Conservation (phyloP, 2,329 filamentous ascomycete species). For the Aspergillus oerlinghausenensis region DNA sequence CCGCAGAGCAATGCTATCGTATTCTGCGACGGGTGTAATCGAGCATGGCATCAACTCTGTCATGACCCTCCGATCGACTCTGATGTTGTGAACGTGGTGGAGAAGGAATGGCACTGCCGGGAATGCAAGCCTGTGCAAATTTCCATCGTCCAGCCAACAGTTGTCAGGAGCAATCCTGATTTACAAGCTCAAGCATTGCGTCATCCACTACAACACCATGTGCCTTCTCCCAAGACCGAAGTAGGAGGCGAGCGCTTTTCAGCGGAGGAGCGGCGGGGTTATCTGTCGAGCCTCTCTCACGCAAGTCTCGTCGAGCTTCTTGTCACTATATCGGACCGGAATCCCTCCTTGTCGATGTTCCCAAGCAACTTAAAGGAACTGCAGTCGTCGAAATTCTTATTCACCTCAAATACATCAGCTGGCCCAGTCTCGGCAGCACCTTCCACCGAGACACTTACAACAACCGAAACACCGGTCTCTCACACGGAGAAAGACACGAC, state of each 20-base stretch:
- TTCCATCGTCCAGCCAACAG: constrained; percentile 37
- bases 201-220: constrained; percentile 9
- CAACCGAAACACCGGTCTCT: neutral
- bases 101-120: constrained; percentile 67
- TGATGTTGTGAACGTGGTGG: constrained; percentile 61
- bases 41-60: constrained; percentile 75
- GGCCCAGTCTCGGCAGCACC: neutral
- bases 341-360: constrained; percentile 65
- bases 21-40: constrained; percentile 78
- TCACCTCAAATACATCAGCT: constrained; percentile 7
- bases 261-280: constrained; percentile 53
- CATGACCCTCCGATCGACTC: constrained; percentile 71
- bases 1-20: constrained; percentile 74
- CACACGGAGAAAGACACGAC: neutral
- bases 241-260: constrained; percentile 27
- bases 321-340: constrained; percentile 55
- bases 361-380: constrained; percentile 33
- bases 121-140: constrained; percentile 54
- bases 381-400: constrained; percentile 20
- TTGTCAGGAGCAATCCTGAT: constrained; percentile 27
- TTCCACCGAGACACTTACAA: constrained; percentile 5
- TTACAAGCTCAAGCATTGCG: constrained; percentile 1
- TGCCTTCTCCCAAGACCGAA: constrained; percentile 16
- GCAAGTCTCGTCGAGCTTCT: constrained; percentile 61
- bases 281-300: constrained; percentile 59